Evolutionary conservation across 345 rosid genomes (phyloP).

Genomic region (Dimocarpus longan): DNA sequence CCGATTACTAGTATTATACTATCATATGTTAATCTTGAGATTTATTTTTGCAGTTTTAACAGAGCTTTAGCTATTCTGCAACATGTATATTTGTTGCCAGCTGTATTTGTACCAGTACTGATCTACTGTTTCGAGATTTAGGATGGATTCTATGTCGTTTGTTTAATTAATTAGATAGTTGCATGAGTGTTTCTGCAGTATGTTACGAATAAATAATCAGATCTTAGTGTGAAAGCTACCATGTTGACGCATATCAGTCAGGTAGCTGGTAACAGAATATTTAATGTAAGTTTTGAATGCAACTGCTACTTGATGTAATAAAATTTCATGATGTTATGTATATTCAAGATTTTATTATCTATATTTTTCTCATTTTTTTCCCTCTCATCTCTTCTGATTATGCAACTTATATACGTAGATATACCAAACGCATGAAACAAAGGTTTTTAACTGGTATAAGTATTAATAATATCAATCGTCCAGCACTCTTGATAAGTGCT

Average conservation of each 20-base stretch:
- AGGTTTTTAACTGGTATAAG: no score
- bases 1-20: slow-evolving; percentile 34
- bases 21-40: neutral
- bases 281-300: slow-evolving; percentile 9
- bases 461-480: no score
- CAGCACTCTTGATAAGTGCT: no score
- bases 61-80: neutral
- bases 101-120: neutral
- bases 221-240: slow-evolving; percentile 5
- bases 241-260: slow-evolving; percentile 2
- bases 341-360: neutral
- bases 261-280: neutral
- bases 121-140: neutral
- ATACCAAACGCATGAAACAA: neutral
- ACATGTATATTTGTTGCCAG: neutral
- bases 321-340: neutral
- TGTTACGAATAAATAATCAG: slow-evolving; percentile 7
- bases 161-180: neutral
- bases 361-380: neutral
- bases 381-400: neutral
- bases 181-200: neutral
- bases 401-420: neutral
- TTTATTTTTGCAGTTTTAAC: neutral
- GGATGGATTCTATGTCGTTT: neutral
- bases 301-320: slow-evolving; percentile 5